These are phyloP conservation scores for Dryas octopetala DNA, from an alignment of 306 rosid genomes.

Conservation along the genomic window DNA sequence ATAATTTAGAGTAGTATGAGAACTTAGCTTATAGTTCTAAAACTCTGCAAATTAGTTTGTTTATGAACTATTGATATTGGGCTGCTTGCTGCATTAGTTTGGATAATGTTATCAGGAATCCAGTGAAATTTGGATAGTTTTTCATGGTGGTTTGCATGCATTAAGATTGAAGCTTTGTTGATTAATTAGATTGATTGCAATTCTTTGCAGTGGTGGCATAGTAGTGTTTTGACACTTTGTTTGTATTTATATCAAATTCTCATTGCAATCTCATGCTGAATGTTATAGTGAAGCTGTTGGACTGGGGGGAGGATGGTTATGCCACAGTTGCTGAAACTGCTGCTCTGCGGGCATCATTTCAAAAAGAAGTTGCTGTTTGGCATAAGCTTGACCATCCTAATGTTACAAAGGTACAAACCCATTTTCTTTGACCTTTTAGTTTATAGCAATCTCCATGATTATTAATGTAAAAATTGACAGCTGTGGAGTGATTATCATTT, in stretches of 20 bases:
- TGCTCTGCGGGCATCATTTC: conserved; percentile 84
- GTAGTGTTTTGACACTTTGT: not conserved
- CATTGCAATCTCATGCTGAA: conserved; percentile 30
- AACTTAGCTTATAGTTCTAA: not conserved
- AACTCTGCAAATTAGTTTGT: not conserved
- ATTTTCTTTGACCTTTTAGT: conserved; percentile 22
- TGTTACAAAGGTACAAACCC: conserved; percentile 70
- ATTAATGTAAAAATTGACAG: conserved; percentile 4
- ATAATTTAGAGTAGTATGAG: not conserved
- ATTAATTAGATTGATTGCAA: not conserved
- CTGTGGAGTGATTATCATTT: not conserved
- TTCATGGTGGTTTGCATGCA: not conserved
- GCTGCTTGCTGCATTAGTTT: not conserved
- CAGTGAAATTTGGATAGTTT: not conserved
- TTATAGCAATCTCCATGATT: not conserved
- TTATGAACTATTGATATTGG: not conserved
- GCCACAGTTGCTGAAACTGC: conserved; percentile 71
- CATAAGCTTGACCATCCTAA: conserved; percentile 94
- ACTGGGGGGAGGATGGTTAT: conserved; percentile 96
- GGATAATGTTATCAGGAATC: not conserved
- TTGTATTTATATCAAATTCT: conserved; percentile 28
- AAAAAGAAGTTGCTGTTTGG: conserved; percentile 98
- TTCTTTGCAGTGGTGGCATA: not conserved
- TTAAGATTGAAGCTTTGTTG: not conserved
- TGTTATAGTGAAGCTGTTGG: conserved; percentile 84